These are phyloP conservation scores for Melastoma malabathricum DNA, from an alignment of 345 rosid genomes.

Conservation along the genomic window DNA sequence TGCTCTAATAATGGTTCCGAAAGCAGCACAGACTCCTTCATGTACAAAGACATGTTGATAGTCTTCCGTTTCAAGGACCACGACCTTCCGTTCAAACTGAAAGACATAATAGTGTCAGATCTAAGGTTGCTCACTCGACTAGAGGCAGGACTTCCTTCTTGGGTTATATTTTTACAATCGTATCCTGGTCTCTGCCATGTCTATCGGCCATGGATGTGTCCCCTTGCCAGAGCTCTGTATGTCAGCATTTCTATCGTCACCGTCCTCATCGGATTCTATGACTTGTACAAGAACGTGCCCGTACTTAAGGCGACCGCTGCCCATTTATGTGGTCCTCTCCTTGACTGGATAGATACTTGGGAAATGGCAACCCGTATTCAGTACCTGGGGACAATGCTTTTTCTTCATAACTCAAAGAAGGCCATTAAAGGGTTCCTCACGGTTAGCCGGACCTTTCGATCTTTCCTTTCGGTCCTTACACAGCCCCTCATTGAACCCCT, in stretches of 20 bases:
- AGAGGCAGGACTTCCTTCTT: slow-evolving; percentile 97
- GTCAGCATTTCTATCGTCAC: slow-evolving; percentile 64
- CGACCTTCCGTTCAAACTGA: slow-evolving; percentile 72
- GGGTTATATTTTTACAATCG: slow-evolving; percentile 96
- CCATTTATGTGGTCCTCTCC: slow-evolving; percentile 80
- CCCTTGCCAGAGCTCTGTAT: slow-evolving; percentile 74
- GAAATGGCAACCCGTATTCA: slow-evolving; percentile 90
- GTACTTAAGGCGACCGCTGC: slow-evolving; percentile 88
- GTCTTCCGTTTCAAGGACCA: slow-evolving; percentile 64
- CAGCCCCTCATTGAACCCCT: slow-evolving; percentile 51
- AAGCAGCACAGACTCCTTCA: slow-evolving; percentile 30
- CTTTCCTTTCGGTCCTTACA: slow-evolving; percentile 48
- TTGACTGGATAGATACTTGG: slow-evolving; percentile 96
- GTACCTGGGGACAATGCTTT: slow-evolving; percentile 96
- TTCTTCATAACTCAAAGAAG: slow-evolving; percentile 85
- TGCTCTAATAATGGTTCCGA: slow-evolving; percentile 25
- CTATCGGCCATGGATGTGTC: slow-evolving; percentile 99
- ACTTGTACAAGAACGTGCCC: slow-evolving; percentile 91
- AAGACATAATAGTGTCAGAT: slow-evolving; percentile 61
- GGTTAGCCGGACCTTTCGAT: slow-evolving; percentile 32
- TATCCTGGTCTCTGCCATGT: slow-evolving; percentile 87
- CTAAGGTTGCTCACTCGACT: slow-evolving; percentile 67
- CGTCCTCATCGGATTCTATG: slow-evolving; percentile 84
- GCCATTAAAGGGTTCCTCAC: slow-evolving; percentile 55
- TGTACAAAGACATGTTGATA: slow-evolving; percentile 63